These are phyloP conservation scores for Tetrahymena malaccensis DNA, from an alignment of 73 alveolate species.

Conservation along the genomic window DNA sequence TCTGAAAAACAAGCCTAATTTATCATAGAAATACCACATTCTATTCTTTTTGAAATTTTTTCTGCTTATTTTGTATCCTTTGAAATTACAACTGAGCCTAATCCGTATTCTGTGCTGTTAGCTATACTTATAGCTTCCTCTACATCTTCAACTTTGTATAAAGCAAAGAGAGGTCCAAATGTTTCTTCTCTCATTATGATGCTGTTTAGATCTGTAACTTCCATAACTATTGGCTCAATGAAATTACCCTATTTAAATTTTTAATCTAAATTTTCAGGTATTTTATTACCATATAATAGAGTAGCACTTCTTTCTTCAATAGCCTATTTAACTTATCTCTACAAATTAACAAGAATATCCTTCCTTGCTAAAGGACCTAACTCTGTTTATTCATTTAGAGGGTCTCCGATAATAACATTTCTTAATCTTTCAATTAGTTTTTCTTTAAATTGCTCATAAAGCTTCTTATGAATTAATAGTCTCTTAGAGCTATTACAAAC, in stretches of 20 bases:
- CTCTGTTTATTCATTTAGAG: conserved; percentile 37
- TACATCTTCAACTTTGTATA: conserved; percentile 48
- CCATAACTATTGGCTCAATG: conserved; percentile 49
- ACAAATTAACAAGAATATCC: conserved; percentile 39
- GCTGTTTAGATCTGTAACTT: conserved; percentile 14
- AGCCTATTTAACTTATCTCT: conserved; percentile 31
- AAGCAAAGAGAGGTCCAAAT: conserved; percentile 81
- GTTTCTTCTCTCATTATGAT: conserved; percentile 61
- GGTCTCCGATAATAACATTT: conserved; percentile 55
- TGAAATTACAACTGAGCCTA: conserved; percentile 78
- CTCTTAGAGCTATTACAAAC: conserved; percentile 81
- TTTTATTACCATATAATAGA: conserved; percentile 47
- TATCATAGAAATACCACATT: conserved; percentile 70
- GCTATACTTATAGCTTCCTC: conserved; percentile 80
- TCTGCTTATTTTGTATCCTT: conserved; percentile 41
- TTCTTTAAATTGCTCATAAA: conserved; percentile 52
- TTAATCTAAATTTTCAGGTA: neutral
- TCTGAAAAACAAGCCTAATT: conserved; percentile 53
- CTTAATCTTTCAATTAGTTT: conserved; percentile 12
- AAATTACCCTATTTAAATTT: conserved; percentile 12
- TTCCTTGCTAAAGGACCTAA: conserved; percentile 72
- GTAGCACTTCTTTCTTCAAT: conserved; percentile 47
- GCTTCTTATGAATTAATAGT: conserved; percentile 43
- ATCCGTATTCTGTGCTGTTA: conserved; percentile 83
- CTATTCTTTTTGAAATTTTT: conserved; percentile 25